Conservation (phyloP, 2,329 filamentous ascomycete genomes). For the Trichoderma gracile region DNA sequence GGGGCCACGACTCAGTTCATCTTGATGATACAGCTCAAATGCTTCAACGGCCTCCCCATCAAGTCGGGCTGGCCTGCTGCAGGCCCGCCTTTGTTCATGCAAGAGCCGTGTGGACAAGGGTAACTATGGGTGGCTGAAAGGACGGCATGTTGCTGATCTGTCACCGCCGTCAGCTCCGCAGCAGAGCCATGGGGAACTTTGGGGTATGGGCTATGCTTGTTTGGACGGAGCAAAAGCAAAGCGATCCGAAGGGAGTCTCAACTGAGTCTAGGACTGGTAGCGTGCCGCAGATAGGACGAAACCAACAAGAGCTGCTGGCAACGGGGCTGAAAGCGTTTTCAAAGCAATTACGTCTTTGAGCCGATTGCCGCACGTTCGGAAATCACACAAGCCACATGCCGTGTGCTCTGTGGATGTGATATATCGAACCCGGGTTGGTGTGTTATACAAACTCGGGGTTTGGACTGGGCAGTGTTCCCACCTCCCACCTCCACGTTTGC, state of each 20-base stretch:
- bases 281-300: neutral
- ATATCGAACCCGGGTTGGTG: neutral
- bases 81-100: constrained; percentile 1
- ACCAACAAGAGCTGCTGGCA: neutral
- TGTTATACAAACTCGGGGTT: constrained; percentile 8
- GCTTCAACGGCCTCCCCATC: neutral
- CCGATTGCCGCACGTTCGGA: no score
- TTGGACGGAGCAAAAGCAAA: neutral
- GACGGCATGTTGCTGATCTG: constrained; percentile 23
- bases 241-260: neutral
- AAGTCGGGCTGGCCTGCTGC: neutral
- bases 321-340: no score
- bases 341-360: no score
- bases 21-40: constrained; percentile 4
- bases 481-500: constrained; percentile 1
- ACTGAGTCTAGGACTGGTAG: neutral
- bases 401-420: neutral
- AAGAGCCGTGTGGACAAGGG: constrained; percentile 6
- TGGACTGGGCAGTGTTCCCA: constrained; percentile 12
- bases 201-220: constrained; percentile 14
- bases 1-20: constrained; percentile 3
- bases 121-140: constrained; percentile 23
- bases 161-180: constrained; percentile 23
- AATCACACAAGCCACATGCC: neutral
- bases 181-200: constrained; percentile 13